Base-by-base conservation (phyloP, 2,329 filamentous ascomycete genomes). In the Hortaea werneckii region DNA sequence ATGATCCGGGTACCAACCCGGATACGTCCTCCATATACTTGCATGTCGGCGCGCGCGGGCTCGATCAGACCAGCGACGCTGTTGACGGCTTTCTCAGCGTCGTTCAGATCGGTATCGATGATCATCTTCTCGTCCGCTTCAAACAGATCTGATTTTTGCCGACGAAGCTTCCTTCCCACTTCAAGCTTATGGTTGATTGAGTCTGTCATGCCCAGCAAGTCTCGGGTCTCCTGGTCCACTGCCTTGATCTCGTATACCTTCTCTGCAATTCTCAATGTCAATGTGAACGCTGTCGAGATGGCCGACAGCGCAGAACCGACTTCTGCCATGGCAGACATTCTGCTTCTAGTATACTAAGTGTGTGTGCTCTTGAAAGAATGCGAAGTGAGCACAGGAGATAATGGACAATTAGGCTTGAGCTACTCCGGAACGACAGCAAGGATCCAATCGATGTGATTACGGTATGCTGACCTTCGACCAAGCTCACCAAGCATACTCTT, bases 51-150 rank as follows among this genome's bases (percentile, higher is more conserved):
- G 37, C 47, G 40, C 5, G 49, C 42, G 6, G 43, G 46, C 29
- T 55, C 49, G 3, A 50, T 41, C 11, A 55, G 44, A 13, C 27
- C 42, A 11, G 51, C 53, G 30, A 55, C 47, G 5, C 30, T 37
- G 8, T 29, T 12, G 9, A 55, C 11, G 9, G 53, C 45, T 26
- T 42, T 12, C 30, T 55, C 51, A 9, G 51, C 49, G 11, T 29
- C 11, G 3, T 37, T n/a, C 13, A 53, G 40, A 4, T 41, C 44
- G 10, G 28, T 41, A 29, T 53, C 46, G 28, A 55, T 42, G 37
- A 45, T 35, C 5, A 20, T 10, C 28, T 53, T 50, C 41, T 55
- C 51, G 8, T 30, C 20, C 6, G 20, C 27, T 20, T 37, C 45
- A 5, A 55, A 43, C 0, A 45, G 29, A 30, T 26, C 29, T 5